Base-by-base conservation (phyloP, 306 rosid genomes). In the Lathyrus aphaca region DNA sequence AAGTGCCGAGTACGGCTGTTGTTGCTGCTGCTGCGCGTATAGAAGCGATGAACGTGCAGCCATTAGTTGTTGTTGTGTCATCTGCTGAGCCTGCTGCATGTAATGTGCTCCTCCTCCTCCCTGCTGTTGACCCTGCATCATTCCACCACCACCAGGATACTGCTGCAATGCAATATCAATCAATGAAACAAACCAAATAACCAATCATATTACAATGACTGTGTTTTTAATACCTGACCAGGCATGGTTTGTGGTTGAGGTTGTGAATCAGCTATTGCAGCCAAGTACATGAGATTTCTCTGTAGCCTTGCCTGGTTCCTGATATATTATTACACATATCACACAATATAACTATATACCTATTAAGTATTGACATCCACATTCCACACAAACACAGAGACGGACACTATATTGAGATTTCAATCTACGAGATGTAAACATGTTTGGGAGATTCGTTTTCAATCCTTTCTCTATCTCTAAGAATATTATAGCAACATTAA, bases 191-290 rank as follows among this genome's bases (percentile, higher is more conserved):
- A 0, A 53, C 15, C 9, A 53, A 53, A 1, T 9, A 53, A 53
- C 18, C 3, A 53, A 21, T 56, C 4, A 56, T 56, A 29, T 56
- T 17, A 56, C 19, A 56, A n/a, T 13, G 23, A 8, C 6, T 15
- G 2, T 39, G 32, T 62, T 45, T 4, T 2, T 72, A 49, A 3
- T 84, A 94, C 99, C 97, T 94, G 99, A 66, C 95, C 83, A 42
- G 88, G 76, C 85, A 94, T 86, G 42, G 85, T 71, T 25, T 96
- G 89, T 54, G 97, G 95, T 76, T 94, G 99, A 57, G 99, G 99
- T 77, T 94, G 99, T 71, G 99, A 94, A 83, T 94, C 99, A 73
- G 99, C 99, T 63, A 94, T 94, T 64, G 99, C 99, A 71, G 99
- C 99, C 12, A 94, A 82, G 83, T 94, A 94, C 97, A 94, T 94